A percentile compares a stretch with the other conserved stretches of the same genome.
phyloP scores from a whole-genome alignment of 495 filamentous ascomycete genomes.

The Penicillium flavigenum region DNA sequence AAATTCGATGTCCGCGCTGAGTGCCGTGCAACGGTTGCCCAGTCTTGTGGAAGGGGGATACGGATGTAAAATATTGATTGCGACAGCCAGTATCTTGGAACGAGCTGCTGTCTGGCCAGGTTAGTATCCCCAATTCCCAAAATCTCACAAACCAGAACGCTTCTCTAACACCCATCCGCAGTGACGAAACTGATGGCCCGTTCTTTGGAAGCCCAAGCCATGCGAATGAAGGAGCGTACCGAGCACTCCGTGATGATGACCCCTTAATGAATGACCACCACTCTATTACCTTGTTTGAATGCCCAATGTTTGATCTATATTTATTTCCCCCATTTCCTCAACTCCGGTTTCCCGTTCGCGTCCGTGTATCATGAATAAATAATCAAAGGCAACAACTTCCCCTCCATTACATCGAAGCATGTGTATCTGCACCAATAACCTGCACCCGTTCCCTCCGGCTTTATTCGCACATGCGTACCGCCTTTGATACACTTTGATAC shows the following conservation, averaged over 20 bases:
- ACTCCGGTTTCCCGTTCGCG: slow-evolving; percentile 5
- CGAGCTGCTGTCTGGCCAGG: slow-evolving; percentile 91
- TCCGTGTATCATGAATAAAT: slow-evolving; percentile 21
- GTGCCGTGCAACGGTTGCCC: slow-evolving; percentile 52
- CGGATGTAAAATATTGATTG: slow-evolving; percentile 80
- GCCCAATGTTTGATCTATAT: slow-evolving; percentile 6
- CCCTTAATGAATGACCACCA: slow-evolving; percentile 34
- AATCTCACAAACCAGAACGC: neutral
- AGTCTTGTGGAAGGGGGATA: slow-evolving; percentile 68
- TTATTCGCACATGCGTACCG: slow-evolving; percentile 5
- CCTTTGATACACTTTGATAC: slow-evolving; percentile 13
- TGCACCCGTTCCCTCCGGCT: slow-evolving; percentile 7
- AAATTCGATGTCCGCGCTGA: slow-evolving; percentile 50
- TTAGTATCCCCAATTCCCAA: slow-evolving; percentile 42
- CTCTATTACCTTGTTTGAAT: slow-evolving; percentile 9
- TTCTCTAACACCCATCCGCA: slow-evolving; percentile 28
- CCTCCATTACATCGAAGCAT: neutral
- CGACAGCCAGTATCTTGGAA: slow-evolving; percentile 87
- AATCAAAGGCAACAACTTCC: slow-evolving; percentile 5
- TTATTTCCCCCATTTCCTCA: slow-evolving; percentile 8
- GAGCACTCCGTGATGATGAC: slow-evolving; percentile 59
- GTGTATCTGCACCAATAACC: slow-evolving; percentile 9
- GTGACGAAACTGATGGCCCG: slow-evolving; percentile 87
- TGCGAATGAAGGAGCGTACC: slow-evolving; percentile 71
- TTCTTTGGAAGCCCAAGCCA: slow-evolving; percentile 81